These are phyloP conservation scores for Trichoderma sp. DNA, from an alignment of 2,329 filamentous ascomycete species.

Conservation along the genomic window DNA sequence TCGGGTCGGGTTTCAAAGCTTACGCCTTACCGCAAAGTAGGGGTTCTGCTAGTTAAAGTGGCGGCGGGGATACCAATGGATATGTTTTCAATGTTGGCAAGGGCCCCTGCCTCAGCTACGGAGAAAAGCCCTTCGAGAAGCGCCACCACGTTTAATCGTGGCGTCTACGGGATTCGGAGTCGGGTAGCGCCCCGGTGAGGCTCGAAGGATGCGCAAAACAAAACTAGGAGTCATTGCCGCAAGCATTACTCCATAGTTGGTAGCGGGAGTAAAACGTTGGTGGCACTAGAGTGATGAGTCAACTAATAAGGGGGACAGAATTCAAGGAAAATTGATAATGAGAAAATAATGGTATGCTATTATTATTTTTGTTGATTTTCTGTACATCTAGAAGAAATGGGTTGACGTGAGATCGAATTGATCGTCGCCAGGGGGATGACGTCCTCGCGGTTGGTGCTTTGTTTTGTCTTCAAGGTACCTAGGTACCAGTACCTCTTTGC, in stretches of 20 bases:
- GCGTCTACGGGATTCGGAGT: slow-evolving; percentile 11
- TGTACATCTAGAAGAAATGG: not conserved
- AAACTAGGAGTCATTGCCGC: slow-evolving; percentile 3
- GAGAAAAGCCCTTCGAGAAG: slow-evolving; percentile 5
- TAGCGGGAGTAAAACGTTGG: not conserved
- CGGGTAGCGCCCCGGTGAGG: not conserved
- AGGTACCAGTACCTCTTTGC: not conserved
- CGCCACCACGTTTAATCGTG: not conserved
- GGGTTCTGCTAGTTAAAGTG: not conserved
- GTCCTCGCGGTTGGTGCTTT: not conserved
- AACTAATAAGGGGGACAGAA: not conserved
- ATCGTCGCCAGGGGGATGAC: not conserved
- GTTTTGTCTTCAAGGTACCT: not conserved
- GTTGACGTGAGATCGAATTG: not conserved
- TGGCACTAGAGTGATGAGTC: not conserved
- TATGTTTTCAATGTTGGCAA: not conserved
- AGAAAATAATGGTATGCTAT: not conserved
- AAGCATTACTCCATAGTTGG: not conserved
- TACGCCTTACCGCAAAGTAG: not conserved
- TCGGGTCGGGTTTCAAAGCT: not conserved
- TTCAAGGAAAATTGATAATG: not conserved
- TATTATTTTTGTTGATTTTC: not conserved
- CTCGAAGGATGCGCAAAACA: not conserved
- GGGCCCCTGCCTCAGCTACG: not conserved
- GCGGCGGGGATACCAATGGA: not conserved